Conservation (phyloP, 192 early-diverging fungal genomes). For the Rhizophagus prolifer region DNA sequence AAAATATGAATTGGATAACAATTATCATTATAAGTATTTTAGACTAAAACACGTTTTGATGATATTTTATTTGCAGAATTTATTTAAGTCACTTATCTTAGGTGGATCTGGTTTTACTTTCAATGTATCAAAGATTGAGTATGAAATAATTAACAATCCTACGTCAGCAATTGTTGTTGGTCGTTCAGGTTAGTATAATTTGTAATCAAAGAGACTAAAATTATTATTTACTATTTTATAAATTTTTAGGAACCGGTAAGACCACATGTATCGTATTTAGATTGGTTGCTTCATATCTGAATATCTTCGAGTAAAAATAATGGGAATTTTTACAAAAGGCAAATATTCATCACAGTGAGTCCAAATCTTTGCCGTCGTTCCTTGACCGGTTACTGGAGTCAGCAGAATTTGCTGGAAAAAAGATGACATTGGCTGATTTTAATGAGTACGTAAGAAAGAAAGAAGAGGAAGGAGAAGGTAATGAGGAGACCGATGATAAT, state of each 20-base stretch:
- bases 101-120: slow-evolving; percentile 21
- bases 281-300: background rate
- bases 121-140: slow-evolving; percentile 18
- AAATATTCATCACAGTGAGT: slow-evolving; percentile 23
- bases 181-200: slow-evolving; percentile 22
- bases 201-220: background rate
- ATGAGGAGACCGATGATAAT: background rate
- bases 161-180: slow-evolving; percentile 21
- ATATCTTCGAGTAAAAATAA: background rate
- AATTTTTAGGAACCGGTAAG: slow-evolving; percentile 21
- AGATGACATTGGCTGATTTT: slow-evolving; percentile 9
- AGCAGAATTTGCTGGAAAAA: background rate
- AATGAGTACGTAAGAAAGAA: background rate
- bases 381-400: background rate
- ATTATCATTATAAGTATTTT: background rate
- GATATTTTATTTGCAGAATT: slow-evolving; percentile 3
- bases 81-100: slow-evolving; percentile 10
- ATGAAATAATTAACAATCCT: slow-evolving; percentile 20
- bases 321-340: slow-evolving; percentile 3
- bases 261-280: slow-evolving; percentile 16
- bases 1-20: background rate
- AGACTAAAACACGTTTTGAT: background rate
- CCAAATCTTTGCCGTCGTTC: background rate
- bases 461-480: background rate
- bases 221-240: no score